Percentiles rank a stretch among this genome's conserved stretches.
These are phyloP conservation scores for Fagopyrum homotropicum DNA, from an alignment of 148 eudicot genomes.

Conservation along the genomic window DNA sequence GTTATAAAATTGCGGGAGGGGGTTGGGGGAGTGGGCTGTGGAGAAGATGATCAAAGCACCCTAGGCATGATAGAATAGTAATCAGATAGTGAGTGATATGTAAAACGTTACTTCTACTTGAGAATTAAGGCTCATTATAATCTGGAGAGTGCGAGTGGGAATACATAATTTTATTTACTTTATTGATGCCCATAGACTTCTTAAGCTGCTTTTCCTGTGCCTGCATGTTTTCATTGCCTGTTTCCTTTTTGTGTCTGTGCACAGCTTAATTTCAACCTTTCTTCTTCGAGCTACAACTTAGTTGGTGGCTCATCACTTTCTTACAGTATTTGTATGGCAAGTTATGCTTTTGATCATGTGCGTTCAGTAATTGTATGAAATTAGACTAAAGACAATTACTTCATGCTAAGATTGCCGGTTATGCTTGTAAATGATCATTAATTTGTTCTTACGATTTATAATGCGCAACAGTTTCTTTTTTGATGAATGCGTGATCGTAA, in stretches of 20 bases:
- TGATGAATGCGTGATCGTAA: neutral
- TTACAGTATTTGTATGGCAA: neutral
- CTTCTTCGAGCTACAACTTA: neutral
- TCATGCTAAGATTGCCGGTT: neutral
- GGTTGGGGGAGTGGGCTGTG: no score
- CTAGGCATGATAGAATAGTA: no score
- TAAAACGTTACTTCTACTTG: no score
- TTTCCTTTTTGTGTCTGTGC: neutral
- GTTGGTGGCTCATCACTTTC: conserved; percentile 4
- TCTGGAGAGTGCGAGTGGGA: neutral
- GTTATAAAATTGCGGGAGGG: no score
- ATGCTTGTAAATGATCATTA: neutral
- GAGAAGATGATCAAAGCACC: no score
- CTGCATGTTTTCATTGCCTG: neutral
- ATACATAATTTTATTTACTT: neutral
- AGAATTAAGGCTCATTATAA: neutral
- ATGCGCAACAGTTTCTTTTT: neutral
- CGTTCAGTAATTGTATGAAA: neutral
- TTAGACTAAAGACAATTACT: neutral
- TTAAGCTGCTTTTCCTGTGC: neutral
- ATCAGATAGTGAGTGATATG: no score
- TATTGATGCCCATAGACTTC: neutral
- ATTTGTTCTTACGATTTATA: neutral
- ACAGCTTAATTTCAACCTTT: neutral
- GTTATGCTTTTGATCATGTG: neutral